Evolutionary conservation across 805 yeast genomes (phyloP).

Genomic region (Dipodascopsis uninucleata): DNA sequence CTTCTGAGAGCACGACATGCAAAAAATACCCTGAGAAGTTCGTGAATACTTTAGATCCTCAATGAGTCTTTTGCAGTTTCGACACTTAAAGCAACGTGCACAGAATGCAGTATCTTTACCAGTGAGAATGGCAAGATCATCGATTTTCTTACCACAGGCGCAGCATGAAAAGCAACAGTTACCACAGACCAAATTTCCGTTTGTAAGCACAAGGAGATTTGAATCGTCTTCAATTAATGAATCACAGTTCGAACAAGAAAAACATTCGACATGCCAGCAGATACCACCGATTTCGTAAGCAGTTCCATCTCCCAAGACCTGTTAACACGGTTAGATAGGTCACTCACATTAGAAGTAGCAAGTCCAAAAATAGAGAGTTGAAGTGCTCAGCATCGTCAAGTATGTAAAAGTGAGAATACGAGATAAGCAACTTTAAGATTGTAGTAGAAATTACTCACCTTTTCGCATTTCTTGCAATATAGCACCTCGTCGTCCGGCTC

Average conservation of each 20-base stretch:
- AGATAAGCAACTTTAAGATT: too few species aligned
- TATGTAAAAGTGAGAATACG: conserved; percentile 1
- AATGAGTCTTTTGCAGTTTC: conserved; percentile 78
- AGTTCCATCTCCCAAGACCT: conserved; percentile 77
- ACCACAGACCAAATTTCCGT: conserved; percentile 85
- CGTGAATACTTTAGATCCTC: conserved; percentile 89
- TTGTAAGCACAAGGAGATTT: conserved; percentile 86
- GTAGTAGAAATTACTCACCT: conserved; percentile 22
- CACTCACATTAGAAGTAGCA: background rate
- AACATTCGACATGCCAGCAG: conserved; percentile 94
- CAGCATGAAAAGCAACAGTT: conserved; percentile 90
- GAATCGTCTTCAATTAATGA: conserved; percentile 78
- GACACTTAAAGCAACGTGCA: conserved; percentile 81
- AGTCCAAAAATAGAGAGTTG: background rate
- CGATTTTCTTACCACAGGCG: conserved; percentile 80
- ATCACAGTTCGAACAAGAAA: conserved; percentile 81
- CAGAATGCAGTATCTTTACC: conserved; percentile 90
- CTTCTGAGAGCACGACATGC: conserved; percentile 88
- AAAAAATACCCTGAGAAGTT: conserved; percentile 86
- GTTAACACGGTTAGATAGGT: conserved; percentile 38
- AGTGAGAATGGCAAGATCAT: conserved; percentile 88
- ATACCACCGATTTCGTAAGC: conserved; percentile 86
- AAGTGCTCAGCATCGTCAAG: background rate
- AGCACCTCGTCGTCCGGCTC: conserved; percentile 30
- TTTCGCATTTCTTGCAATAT: conserved; percentile 30